Percentiles rank a stretch among this genome's conserved stretches.
These are phyloP conservation scores for Rhizopogon sp. DNA, from an alignment of 768 basidiomycete species.

Conservation along the genomic window DNA sequence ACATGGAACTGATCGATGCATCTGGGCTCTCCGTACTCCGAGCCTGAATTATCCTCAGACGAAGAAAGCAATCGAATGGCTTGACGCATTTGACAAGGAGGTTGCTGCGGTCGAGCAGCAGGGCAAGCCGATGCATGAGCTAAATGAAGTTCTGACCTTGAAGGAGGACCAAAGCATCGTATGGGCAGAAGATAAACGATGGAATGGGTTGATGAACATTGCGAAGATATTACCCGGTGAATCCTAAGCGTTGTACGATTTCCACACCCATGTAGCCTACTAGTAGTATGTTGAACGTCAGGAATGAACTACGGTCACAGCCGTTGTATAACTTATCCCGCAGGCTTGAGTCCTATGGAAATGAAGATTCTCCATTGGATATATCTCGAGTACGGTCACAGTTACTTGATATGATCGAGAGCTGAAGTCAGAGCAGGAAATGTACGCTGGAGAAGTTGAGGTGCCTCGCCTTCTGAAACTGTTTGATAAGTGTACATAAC, in stretches of 20 bases:
- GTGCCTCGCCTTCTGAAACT: slow-evolving; percentile 59
- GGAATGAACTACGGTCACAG: background rate
- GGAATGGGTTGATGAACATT: slow-evolving; percentile 44
- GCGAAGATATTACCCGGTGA: slow-evolving; percentile 25
- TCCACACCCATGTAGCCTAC: background rate
- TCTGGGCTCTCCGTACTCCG: slow-evolving; percentile 59
- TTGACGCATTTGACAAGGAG: slow-evolving; percentile 45
- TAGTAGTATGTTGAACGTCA: background rate
- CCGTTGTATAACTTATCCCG: background rate
- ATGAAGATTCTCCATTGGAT: slow-evolving; percentile 64
- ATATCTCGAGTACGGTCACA: slow-evolving; percentile 47
- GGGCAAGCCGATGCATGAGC: slow-evolving; percentile 23
- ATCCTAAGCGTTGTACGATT: background rate
- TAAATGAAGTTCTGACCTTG: slow-evolving; percentile 44
- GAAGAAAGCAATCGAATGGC: slow-evolving; percentile 49
- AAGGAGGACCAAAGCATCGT: slow-evolving; percentile 43
- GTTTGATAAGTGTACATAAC: slow-evolving; percentile 51
- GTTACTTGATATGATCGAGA: background rate
- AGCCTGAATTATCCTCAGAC: slow-evolving; percentile 42
- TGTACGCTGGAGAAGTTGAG: slow-evolving; percentile 72
- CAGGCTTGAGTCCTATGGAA: slow-evolving; percentile 72
- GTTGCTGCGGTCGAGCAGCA: slow-evolving; percentile 34
- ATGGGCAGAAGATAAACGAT: slow-evolving; percentile 53
- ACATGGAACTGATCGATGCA: slow-evolving; percentile 56
- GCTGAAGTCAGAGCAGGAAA: slow-evolving; percentile 32